Evolutionary conservation across 2,329 filamentous ascomycete species (phyloP).

Genomic region (Dactylellina cionopaga): DNA sequence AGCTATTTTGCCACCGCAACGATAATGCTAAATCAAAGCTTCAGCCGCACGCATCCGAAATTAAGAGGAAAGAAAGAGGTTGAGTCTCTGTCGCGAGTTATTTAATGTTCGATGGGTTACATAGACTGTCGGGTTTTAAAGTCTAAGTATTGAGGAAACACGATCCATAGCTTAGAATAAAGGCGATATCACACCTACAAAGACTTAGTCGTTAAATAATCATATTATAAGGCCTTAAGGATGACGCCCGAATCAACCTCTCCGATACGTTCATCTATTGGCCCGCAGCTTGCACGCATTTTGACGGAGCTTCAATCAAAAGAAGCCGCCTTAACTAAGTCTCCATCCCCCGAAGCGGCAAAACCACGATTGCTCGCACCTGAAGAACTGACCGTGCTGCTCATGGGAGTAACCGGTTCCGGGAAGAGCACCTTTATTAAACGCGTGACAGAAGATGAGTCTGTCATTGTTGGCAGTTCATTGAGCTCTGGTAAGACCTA

Average conservation of each 20-base stretch:
- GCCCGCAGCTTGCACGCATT: slow-evolving; percentile 1
- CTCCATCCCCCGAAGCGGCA: background rate
- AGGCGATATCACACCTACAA: too few relatives aligned
- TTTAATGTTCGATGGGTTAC: too few relatives aligned
- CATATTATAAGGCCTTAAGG: background rate
- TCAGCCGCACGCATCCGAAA: too few relatives aligned
- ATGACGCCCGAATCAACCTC: background rate
- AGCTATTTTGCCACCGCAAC: too few relatives aligned
- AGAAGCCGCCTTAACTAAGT: background rate
- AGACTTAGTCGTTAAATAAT: background rate
- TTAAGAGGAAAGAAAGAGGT: too few relatives aligned
- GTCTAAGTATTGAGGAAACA: too few relatives aligned
- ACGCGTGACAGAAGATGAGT: slow-evolving; percentile 57
- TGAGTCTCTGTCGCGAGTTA: too few relatives aligned
- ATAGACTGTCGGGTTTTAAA: too few relatives aligned
- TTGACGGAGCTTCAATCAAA: background rate
- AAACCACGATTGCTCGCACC: background rate
- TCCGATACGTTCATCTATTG: slow-evolving; percentile 2
- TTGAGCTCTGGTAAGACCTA: slow-evolving; percentile 57
- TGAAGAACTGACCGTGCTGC: background rate
- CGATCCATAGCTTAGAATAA: too few relatives aligned
- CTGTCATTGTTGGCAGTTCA: slow-evolving; percentile 59
- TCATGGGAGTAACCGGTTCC: slow-evolving; percentile 58
- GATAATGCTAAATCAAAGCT: too few relatives aligned
- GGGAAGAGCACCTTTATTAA: slow-evolving; percentile 61